Conservation (phyloP, 2,329 filamentous ascomycete genomes). For the Triangularia setosa region DNA sequence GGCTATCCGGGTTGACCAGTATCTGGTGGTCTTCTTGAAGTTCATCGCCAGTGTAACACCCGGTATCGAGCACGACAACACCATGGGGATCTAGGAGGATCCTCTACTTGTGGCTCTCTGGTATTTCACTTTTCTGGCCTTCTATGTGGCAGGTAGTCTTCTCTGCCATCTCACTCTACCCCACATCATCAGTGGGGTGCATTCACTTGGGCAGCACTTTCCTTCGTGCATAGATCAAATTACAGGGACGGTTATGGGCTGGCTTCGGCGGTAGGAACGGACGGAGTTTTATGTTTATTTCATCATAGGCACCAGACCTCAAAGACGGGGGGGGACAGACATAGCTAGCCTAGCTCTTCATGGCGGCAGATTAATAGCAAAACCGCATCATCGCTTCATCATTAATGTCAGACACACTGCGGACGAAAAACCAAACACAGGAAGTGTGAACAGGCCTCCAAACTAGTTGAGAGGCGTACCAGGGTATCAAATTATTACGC, state of each 20-base stretch:
- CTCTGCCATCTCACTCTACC: not conserved
- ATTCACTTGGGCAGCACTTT: not conserved
- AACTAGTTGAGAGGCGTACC: not conserved
- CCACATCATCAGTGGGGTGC: not conserved
- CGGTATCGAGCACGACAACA: slow-evolving; percentile 96
- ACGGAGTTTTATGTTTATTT: not conserved
- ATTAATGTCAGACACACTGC: too few relatives aligned
- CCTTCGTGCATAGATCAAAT: not conserved
- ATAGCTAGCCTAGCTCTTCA: not conserved
- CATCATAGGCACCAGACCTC: not conserved
- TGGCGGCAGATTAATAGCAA: not conserved
- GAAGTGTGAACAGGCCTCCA: too few relatives aligned
- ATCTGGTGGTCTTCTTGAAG: slow-evolving; percentile 82
- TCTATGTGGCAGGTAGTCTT: not conserved
- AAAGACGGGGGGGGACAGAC: not conserved
- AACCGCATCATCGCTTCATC: not conserved
- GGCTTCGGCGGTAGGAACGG: not conserved
- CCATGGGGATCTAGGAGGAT: slow-evolving; percentile 73
- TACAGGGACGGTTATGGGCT: not conserved
- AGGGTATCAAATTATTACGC: not conserved
- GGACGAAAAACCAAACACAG: too few relatives aligned
- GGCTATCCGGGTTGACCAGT: slow-evolving; percentile 83
- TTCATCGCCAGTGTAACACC: slow-evolving; percentile 89
- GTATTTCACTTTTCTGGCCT: not conserved
- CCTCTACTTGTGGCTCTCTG: not conserved